Conservation (phyloP, 192 early-diverging fungal genomes). For the Podila epicladia region DNA sequence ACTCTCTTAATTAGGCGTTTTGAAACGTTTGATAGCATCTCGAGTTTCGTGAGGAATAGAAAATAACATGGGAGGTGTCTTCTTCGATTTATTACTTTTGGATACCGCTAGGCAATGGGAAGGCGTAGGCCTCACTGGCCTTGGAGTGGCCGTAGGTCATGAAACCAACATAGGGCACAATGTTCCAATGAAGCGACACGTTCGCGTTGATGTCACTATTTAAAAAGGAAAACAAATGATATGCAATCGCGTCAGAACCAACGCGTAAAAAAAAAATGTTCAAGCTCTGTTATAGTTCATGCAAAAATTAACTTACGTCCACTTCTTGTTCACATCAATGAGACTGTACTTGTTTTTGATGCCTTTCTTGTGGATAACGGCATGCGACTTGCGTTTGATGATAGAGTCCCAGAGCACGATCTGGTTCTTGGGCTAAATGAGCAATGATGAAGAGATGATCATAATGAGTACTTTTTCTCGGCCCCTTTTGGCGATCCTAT, state of each 20-base stretch:
- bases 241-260: neutral
- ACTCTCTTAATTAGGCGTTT: no score
- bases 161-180: slow-evolving; percentile 82
- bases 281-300: neutral
- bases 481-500: neutral
- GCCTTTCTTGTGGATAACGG: slow-evolving; percentile 63
- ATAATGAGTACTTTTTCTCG: neutral
- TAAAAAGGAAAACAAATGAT: slow-evolving; percentile 1
- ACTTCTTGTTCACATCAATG: slow-evolving; percentile 73
- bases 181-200: slow-evolving; percentile 83
- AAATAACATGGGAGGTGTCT: neutral
- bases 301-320: slow-evolving; percentile 61
- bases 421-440: slow-evolving; percentile 70
- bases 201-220: slow-evolving; percentile 71
- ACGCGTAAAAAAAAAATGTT: slow-evolving; percentile 10
- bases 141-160: slow-evolving; percentile 58
- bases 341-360: slow-evolving; percentile 75
- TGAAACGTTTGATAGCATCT: no score
- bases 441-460: neutral
- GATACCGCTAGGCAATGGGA: slow-evolving; percentile 53
- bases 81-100: slow-evolving; percentile 21
- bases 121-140: slow-evolving; percentile 24
- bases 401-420: slow-evolving; percentile 88
- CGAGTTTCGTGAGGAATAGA: neutral
- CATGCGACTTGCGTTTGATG: slow-evolving; percentile 73